Evolutionary conservation across 495 filamentous ascomycete species (phyloP).

Genomic region (Delitschia confertaspora): DNA sequence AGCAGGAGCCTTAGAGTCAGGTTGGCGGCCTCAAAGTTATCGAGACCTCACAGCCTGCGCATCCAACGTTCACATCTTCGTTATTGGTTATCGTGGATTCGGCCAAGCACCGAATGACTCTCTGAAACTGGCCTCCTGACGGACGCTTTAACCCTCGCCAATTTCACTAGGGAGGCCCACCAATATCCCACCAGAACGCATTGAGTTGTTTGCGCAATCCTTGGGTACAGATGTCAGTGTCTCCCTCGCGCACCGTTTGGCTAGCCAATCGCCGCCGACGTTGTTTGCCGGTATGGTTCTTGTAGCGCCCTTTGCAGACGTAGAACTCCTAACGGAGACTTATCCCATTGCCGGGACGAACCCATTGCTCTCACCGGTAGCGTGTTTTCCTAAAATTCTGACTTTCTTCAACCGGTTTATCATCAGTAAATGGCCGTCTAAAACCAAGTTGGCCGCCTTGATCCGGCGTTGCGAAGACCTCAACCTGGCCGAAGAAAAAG

Average conservation of each 20-base stretch:
- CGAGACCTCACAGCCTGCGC: constrained; percentile 51
- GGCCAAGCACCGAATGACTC: constrained; percentile 21
- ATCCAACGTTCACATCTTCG: constrained; percentile 50
- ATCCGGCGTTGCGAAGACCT: constrained; percentile 19
- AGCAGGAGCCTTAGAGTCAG: constrained; percentile 56
- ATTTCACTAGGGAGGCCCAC: constrained; percentile 42
- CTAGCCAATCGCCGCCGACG: constrained; percentile 7
- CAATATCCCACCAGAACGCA: constrained; percentile 22
- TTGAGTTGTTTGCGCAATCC: constrained; percentile 28
- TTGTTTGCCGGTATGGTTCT: constrained; percentile 27
- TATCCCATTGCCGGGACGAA: constrained; percentile 40
- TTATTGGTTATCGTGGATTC: constrained; percentile 35
- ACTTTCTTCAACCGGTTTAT: constrained; percentile 26
- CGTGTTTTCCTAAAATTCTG: constrained; percentile 33
- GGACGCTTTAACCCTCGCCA: constrained; percentile 50
- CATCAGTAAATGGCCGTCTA: constrained; percentile 27
- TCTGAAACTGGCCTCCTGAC: constrained; percentile 23
- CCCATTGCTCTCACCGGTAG: constrained; percentile 39
- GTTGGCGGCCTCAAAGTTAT: constrained; percentile 52
- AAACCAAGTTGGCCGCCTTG: constrained; percentile 20
- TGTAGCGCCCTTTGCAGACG: constrained; percentile 40
- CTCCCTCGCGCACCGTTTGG: constrained; percentile 19
- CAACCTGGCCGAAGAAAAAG: constrained; percentile 3
- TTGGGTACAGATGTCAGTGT: constrained; percentile 28
- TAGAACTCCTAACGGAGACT: constrained; percentile 38